Evolutionary conservation across 2,329 filamentous ascomycete genomes (phyloP).

Genomic region (Hypomyces perniciosus): DNA sequence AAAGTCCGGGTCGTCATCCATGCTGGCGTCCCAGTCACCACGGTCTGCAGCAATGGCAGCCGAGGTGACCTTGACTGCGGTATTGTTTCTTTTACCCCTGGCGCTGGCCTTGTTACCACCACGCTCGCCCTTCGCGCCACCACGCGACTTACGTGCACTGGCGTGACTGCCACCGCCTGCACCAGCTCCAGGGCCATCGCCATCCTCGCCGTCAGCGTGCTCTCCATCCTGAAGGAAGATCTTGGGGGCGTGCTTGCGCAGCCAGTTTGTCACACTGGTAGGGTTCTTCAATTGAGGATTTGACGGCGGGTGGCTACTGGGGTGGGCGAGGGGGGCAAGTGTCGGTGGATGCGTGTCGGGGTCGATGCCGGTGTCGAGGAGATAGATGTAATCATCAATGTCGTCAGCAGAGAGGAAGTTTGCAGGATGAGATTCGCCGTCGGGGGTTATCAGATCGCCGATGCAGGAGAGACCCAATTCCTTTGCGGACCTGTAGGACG

Average conservation of each 20-base stretch:
- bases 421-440: constrained; percentile 52
- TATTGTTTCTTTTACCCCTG: constrained; percentile 24
- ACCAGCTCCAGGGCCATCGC: constrained; percentile 23
- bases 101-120: constrained; percentile 36
- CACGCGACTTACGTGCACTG: constrained; percentile 31
- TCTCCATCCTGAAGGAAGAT: constrained; percentile 72
- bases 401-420: constrained; percentile 64
- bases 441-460: constrained; percentile 42
- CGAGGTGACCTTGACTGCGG: constrained; percentile 20
- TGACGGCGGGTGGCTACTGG: constrained; percentile 30
- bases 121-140: constrained; percentile 25
- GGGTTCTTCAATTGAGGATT: constrained; percentile 59
- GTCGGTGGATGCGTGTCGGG: constrained; percentile 40
- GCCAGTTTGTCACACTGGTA: constrained; percentile 92
- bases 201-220: constrained; percentile 33
- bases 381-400: constrained; percentile 66
- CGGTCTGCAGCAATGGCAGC: constrained; percentile 21
- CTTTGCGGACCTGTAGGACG: constrained; percentile 47
- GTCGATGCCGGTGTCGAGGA: constrained; percentile 50
- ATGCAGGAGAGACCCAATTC: constrained; percentile 56
- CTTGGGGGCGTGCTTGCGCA: constrained; percentile 76
- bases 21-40: constrained; percentile 29
- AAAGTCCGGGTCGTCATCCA: constrained; percentile 35
- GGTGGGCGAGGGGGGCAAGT: constrained; percentile 45
- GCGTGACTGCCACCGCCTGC: constrained; percentile 16